These are phyloP conservation scores for Rhodosporidiobolus sp. DNA, from an alignment of 768 basidiomycete species.

Conservation along the genomic window DNA sequence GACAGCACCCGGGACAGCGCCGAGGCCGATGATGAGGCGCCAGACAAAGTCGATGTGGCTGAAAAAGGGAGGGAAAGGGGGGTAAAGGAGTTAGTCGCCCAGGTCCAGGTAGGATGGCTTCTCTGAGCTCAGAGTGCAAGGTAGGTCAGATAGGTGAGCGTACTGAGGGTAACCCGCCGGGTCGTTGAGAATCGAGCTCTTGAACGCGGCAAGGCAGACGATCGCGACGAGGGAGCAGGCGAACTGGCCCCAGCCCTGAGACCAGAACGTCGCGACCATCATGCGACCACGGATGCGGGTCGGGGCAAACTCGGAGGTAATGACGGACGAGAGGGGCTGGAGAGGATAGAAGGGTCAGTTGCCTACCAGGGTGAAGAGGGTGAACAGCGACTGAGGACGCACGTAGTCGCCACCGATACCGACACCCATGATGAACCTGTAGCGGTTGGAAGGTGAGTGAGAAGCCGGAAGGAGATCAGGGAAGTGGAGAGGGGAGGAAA, in stretches of 20 bases:
- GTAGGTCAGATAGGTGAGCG: too few species aligned
- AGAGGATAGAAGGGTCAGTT: too few species aligned
- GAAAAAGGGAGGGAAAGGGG: too few species aligned
- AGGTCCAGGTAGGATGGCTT: too few species aligned
- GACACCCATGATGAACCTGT: slow-evolving; percentile 57
- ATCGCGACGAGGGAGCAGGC: slow-evolving; percentile 64
- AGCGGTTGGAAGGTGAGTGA: too few species aligned
- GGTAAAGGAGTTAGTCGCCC: too few species aligned
- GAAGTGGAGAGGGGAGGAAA: too few species aligned
- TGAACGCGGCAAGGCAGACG: slow-evolving; percentile 64
- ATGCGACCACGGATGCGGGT: slow-evolving; percentile 60
- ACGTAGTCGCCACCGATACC: slow-evolving; percentile 75
- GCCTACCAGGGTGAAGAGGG: too few species aligned
- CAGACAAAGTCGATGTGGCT: slow-evolving; percentile 63
- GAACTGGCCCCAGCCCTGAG: slow-evolving; percentile 72
- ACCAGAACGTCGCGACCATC: neutral
- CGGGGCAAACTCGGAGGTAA: slow-evolving; percentile 58
- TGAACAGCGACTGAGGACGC: slow-evolving; percentile 55
- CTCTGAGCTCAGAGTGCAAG: too few species aligned
- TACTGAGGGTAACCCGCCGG: slow-evolving; percentile 53
- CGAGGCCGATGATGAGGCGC: slow-evolving; percentile 69
- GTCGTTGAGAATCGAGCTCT: slow-evolving; percentile 61
- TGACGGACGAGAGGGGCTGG: slow-evolving; percentile 53
- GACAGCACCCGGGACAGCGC: slow-evolving; percentile 67
- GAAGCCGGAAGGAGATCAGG: too few species aligned